Conservation (phyloP, 208 protist species). For the Leishmania gerbilli region DNA sequence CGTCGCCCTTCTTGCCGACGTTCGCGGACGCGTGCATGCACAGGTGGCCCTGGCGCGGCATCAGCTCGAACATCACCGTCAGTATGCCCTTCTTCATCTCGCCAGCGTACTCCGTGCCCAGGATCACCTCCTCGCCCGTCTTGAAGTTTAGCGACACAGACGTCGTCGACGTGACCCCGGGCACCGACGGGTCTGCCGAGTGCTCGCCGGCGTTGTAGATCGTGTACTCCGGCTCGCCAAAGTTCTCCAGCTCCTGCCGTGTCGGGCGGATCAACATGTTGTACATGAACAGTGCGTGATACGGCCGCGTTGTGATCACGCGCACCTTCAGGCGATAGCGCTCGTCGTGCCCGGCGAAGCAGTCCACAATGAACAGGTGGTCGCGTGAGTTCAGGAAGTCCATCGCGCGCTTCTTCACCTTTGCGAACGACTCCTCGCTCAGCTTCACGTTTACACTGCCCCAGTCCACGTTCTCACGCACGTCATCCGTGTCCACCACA, state of each 20-base stretch:
- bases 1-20: conserved; percentile 75
- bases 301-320: conserved; percentile 91
- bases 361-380: conserved; percentile 95
- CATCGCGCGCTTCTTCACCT: conserved; percentile 87
- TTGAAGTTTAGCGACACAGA: conserved; percentile 87
- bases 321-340: conserved; percentile 94
- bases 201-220: conserved; percentile 96
- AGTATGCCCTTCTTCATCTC: conserved; percentile 99
- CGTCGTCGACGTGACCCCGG: conserved; percentile 81
- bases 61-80: conserved; percentile 96
- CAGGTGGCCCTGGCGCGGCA: conserved; percentile 92
- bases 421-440: conserved; percentile 89
- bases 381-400: conserved; percentile 94
- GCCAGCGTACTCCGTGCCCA: conserved; percentile 96
- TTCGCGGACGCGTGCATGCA: conserved; percentile 95
- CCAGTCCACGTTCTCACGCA: conserved; percentile 92
- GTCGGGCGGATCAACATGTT: conserved; percentile 97
- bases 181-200: conserved; percentile 86
- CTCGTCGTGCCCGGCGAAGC: conserved; percentile 92
- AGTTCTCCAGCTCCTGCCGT: conserved; percentile 85
- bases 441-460: conserved; percentile 94
- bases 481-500: conserved; percentile 81
- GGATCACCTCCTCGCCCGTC: conserved; percentile 92
- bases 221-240: conserved; percentile 95
- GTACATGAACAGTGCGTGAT: conserved; percentile 97